phyloP scores from a whole-genome alignment of 768 basidiomycete species.

The Flagelloscypha sp. region DNA sequence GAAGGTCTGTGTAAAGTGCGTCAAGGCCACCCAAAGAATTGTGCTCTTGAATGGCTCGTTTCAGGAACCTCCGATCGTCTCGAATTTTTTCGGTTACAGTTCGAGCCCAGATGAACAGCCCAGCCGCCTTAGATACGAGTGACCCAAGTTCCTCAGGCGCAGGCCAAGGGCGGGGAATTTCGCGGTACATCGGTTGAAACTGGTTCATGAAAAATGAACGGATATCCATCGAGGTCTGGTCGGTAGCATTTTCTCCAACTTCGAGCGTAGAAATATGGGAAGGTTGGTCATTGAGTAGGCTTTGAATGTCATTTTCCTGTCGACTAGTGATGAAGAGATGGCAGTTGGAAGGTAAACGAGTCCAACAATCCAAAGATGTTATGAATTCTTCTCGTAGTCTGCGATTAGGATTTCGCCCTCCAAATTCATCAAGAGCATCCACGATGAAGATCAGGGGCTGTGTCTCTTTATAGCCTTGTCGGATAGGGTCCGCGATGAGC shows the following conservation, averaged over 20 bases:
- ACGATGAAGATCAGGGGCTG: constrained; percentile 21
- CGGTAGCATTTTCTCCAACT: constrained; percentile 9
- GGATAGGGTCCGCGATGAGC: no score
- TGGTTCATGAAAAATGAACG: constrained; percentile 11
- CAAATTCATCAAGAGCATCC: constrained; percentile 25
- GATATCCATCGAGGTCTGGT: constrained; percentile 17
- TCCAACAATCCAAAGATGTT: constrained; percentile 15
- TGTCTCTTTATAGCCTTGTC: no score
- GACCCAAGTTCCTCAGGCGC: constrained; percentile 14
- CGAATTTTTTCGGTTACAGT: constrained; percentile 15
- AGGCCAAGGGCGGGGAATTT: constrained; percentile 6
- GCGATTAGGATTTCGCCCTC: constrained; percentile 12
- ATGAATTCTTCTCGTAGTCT: constrained; percentile 17
- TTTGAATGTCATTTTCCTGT: constrained; percentile 13
- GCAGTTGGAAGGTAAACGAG: constrained; percentile 11
- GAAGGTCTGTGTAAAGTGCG: constrained; percentile 13
- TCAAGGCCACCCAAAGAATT: constrained; percentile 13
- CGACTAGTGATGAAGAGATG: constrained; percentile 21
- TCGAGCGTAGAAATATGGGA: constrained; percentile 15
- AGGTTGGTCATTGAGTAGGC: no score
- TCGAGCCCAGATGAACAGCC: constrained; percentile 22
- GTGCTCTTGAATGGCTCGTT: constrained; percentile 5
- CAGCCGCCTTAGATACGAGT: constrained; percentile 17
- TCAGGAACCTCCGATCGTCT: no score
- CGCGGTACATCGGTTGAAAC: constrained; percentile 11